phyloP scores from a whole-genome alignment of 2,329 filamentous ascomycete genomes.

The Talaromyces albobiverticillius region DNA sequence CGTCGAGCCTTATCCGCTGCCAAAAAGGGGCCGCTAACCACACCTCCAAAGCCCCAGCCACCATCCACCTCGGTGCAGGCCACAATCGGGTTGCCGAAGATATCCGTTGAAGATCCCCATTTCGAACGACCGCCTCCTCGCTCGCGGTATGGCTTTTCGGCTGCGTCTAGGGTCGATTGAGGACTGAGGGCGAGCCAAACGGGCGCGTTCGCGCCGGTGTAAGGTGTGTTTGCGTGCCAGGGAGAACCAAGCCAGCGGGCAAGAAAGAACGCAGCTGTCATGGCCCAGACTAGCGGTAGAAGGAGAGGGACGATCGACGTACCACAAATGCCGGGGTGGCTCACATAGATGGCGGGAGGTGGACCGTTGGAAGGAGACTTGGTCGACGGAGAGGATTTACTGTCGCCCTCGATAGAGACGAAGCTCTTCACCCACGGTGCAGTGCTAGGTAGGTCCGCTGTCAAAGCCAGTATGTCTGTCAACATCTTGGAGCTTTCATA shows the following conservation, averaged over 20 bases:
- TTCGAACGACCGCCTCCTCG: constrained; percentile 61
- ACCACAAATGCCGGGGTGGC: constrained; percentile 82
- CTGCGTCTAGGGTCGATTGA: constrained; percentile 42
- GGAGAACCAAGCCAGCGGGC: constrained; percentile 77
- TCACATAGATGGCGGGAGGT: constrained; percentile 67
- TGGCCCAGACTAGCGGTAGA: constrained; percentile 65
- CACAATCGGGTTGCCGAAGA: constrained; percentile 57
- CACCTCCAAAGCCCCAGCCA: constrained; percentile 73
- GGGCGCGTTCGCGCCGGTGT: constrained; percentile 71
- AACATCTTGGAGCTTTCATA: constrained; percentile 89
- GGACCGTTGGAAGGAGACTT: constrained; percentile 17
- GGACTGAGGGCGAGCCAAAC: constrained; percentile 74
- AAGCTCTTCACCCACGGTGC: constrained; percentile 57
- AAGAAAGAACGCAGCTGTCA: constrained; percentile 66
- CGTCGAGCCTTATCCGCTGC: constrained; percentile 52
- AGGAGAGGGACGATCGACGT: constrained; percentile 77
- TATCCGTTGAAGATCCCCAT: constrained; percentile 75
- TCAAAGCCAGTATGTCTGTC: constrained; percentile 79
- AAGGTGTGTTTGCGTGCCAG: constrained; percentile 79
- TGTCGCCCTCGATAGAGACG: constrained; percentile 38
- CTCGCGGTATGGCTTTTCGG: constrained; percentile 50
- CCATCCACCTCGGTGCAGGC: constrained; percentile 78
- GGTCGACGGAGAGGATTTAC: constrained; percentile 7
- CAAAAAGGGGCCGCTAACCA: constrained; percentile 41
- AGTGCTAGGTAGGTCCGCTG: constrained; percentile 64